phyloP scores from a whole-genome alignment of 495 filamentous ascomycete species.

The Umbilicaria muhlenbergii region DNA sequence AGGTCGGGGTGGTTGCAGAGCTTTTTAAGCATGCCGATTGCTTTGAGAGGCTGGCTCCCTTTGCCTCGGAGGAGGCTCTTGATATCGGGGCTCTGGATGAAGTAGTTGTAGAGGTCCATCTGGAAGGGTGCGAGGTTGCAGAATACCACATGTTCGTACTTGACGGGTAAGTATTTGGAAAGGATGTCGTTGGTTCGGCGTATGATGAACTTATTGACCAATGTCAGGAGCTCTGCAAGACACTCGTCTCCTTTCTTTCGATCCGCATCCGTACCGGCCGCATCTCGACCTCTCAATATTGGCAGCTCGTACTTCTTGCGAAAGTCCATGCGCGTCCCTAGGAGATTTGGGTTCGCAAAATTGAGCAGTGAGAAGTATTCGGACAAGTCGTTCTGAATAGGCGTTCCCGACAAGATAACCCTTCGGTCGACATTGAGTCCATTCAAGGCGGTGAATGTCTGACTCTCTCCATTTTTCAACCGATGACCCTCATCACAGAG shows the following conservation, averaged over 20 bases:
- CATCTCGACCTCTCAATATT: constrained; percentile 84
- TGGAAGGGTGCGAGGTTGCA: constrained; percentile 93
- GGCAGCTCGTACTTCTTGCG: constrained; percentile 89
- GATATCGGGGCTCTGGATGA: constrained; percentile 91
- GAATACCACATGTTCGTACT: constrained; percentile 99
- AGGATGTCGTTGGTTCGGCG: constrained; percentile 95
- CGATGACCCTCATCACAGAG: constrained; percentile 98
- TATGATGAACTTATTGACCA: constrained; percentile 99
- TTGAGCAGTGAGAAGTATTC: constrained; percentile 95
- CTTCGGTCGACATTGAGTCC: constrained; percentile 76
- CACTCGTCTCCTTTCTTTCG: constrained; percentile 74
- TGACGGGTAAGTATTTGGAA: constrained; percentile 94
- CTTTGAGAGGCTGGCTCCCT: constrained; percentile 89
- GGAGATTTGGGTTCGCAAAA: constrained; percentile 88
- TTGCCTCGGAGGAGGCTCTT: constrained; percentile 84
- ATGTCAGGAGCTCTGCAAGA: constrained; percentile 56
- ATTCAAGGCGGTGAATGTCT: constrained; percentile 83
- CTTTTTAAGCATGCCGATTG: constrained; percentile 93
- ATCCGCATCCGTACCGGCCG: constrained; percentile 71
- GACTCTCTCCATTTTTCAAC: constrained; percentile 94
- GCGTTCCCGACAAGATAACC: constrained; percentile 92
- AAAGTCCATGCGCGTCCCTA: constrained; percentile 83
- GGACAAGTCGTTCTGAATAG: constrained; percentile 94
- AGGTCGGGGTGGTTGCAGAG: constrained; percentile 97
- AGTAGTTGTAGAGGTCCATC: constrained; percentile 84